Conservation (phyloP, 495 filamentous ascomycete species). For the Penicillium silybi region DNA sequence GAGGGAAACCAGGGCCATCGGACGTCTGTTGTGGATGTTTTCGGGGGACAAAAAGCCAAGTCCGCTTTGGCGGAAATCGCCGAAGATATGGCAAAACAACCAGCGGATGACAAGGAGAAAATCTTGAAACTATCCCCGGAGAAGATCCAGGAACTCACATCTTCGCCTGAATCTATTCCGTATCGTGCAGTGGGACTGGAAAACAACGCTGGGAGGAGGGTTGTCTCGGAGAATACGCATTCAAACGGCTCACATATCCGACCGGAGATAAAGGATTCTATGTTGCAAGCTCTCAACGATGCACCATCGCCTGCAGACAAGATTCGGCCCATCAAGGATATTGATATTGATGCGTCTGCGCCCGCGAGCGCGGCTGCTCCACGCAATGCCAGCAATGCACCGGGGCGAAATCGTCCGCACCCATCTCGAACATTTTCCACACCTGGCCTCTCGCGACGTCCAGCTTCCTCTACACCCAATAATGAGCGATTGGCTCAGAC, state of each 20-base stretch:
- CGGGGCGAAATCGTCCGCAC: slow-evolving; percentile 29
- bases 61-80: slow-evolving; percentile 18
- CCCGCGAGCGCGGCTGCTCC: slow-evolving; percentile 16
- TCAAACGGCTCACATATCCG: slow-evolving; percentile 4
- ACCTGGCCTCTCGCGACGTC: slow-evolving; percentile 26
- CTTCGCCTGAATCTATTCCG: slow-evolving; percentile 52
- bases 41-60: slow-evolving; percentile 19
- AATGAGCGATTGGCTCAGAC: slow-evolving; percentile 39
- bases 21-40: slow-evolving; percentile 15
- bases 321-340: slow-evolving; percentile 23
- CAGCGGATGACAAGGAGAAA: slow-evolving; percentile 33
- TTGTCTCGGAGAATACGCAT: slow-evolving; percentile 21
- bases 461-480: slow-evolving; percentile 12
- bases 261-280: slow-evolving; percentile 11
- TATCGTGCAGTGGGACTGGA: slow-evolving; percentile 28
- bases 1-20: slow-evolving; percentile 1
- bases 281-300: slow-evolving; percentile 17
- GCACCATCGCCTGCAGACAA: slow-evolving; percentile 15
- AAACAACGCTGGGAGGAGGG: slow-evolving; percentile 18
- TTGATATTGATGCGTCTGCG: slow-evolving; percentile 22
- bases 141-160: slow-evolving; percentile 54
- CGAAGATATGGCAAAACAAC: slow-evolving; percentile 8
- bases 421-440: slow-evolving; percentile 36
- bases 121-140: slow-evolving; percentile 50
- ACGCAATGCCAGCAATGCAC: slow-evolving; percentile 7